A percentile compares a stretch with the other conserved stretches of the same genome.
Conservation (phyloP, 2,329 filamentous ascomycete genomes). For the Hypoxylon sp. region DNA sequence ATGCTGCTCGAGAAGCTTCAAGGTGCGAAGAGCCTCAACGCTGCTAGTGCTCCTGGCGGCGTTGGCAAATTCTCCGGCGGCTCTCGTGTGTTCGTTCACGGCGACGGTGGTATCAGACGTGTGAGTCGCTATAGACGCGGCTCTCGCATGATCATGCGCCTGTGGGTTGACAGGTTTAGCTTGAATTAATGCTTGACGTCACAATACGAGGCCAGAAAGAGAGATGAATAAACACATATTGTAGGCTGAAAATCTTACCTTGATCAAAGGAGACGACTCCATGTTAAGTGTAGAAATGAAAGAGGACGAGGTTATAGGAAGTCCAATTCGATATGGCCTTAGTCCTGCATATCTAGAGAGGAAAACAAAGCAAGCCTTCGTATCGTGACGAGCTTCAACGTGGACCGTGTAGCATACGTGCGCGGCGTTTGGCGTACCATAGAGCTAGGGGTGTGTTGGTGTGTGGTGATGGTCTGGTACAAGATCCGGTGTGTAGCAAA, state of each 20-base stretch:
- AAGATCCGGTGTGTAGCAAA: conserved; percentile 10
- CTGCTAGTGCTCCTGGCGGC: conserved; percentile 76
- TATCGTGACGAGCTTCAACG: conserved; percentile 16
- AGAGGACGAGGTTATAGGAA: background rate
- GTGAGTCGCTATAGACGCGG: conserved; percentile 78
- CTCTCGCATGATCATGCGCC: conserved; percentile 89
- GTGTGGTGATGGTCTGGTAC: conserved; percentile 13
- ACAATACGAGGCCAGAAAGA: background rate
- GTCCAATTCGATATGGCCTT: background rate
- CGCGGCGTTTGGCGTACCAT: background rate
- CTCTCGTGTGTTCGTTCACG: conserved; percentile 85
- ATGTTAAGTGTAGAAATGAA: conserved; percentile 52
- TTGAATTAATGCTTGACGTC: conserved; percentile 16
- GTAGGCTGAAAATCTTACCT: conserved; percentile 54
- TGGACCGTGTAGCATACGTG: background rate
- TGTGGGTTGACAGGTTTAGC: conserved; percentile 47
- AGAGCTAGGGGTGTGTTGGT: conserved; percentile 28
- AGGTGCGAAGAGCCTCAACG: conserved; percentile 79
- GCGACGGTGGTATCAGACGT: conserved; percentile 80
- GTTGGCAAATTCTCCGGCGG: conserved; percentile 86
- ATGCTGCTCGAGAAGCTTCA: conserved; percentile 86
- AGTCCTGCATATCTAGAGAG: background rate
- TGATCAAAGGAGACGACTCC: conserved; percentile 73
- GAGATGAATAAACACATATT: background rate
- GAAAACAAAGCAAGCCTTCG: background rate